Base-by-base conservation (phyloP, 129 eudicot genomes). In the Logfia minima region DNA sequence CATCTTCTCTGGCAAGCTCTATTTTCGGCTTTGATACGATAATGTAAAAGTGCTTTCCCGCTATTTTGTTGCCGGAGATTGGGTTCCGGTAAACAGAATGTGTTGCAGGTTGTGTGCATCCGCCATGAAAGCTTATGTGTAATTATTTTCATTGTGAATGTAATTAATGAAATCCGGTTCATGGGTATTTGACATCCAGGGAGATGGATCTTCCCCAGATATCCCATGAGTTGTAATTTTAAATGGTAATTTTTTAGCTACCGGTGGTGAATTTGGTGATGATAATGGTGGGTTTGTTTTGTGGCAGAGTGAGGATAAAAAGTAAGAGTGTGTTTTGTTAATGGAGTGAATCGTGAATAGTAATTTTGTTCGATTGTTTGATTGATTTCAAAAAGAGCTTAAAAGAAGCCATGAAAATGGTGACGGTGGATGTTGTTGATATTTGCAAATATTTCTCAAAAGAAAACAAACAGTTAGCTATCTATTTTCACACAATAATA, bases 121-220 rank as follows among this genome's bases (percentile, higher is more conserved):
- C 7, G 88, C 79, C 98, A 94, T 94, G 68, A 94, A 94, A 17
- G 80, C 82, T 55, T 91, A 77, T 0, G 96, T 89, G 89, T 29
- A 26, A 26, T 83, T 59, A 80, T 91, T 94, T 39, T 94, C 98
- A 37, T 72, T 83, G 58, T 77, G 35, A 48, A 94, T 81, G 73
- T 94, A 83, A 5, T 75, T 79, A 45, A 82, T 55, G 75, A 94
- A 92, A 89, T 94, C 97, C 17, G 93, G 96, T 84, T 94, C 90
- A 61, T 83, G 72, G 81, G 79, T 84, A 78, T 91, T 84, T 29
- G 87, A 86, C 98, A 94, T 94, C 98, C 98, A 94, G 71, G 87
- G 90, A 89, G 79, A 94, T 1, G 98, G 91, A 77, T 94, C 97
- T 62, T 87, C 55, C 92, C 87, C 83, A 19, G 88, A 73, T 55